phyloP scores from a whole-genome alignment of 2,329 filamentous ascomycete genomes.

The Cladosporium cucumerinum region DNA sequence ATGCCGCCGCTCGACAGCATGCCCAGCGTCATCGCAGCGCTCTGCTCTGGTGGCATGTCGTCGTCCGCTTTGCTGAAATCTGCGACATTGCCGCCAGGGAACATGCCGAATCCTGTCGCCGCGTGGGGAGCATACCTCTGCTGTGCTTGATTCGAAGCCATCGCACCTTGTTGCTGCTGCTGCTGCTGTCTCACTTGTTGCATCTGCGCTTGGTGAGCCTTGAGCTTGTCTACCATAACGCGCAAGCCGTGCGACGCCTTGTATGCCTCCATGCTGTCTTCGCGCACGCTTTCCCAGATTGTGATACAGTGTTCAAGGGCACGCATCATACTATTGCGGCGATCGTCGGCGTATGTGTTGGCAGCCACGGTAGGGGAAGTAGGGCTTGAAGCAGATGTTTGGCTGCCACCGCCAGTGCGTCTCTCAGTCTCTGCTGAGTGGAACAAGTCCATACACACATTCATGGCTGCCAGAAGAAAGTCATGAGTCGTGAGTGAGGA shows the following conservation, averaged over 20 bases:
- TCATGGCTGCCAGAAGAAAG: conserved; percentile 80
- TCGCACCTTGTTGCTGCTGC: conserved; percentile 12
- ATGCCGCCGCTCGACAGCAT: conserved; percentile 63
- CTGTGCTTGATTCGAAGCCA: background rate
- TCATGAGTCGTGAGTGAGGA: conserved; percentile 77
- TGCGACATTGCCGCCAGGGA: conserved; percentile 30
- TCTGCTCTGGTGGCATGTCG: conserved; percentile 58
- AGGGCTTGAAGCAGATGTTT: background rate
- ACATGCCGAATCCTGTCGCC: conserved; percentile 27
- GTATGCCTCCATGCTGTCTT: conserved; percentile 81
- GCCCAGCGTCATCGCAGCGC: conserved; percentile 67
- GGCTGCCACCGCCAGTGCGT: conserved; percentile 27
- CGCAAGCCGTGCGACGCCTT: conserved; percentile 80
- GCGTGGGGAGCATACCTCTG: conserved; percentile 5
- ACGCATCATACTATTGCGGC: conserved; percentile 69
- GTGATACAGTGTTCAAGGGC: conserved; percentile 68
- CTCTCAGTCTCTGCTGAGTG: conserved; percentile 54
- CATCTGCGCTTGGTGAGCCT: conserved; percentile 40
- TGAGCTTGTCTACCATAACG: conserved; percentile 79
- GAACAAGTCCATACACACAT: conserved; percentile 78
- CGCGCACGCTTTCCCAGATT: conserved; percentile 77
- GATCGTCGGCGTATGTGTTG: conserved; percentile 44
- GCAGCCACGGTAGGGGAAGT: conserved; percentile 25
- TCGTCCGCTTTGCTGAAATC: conserved; percentile 41
- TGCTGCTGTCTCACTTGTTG: conserved; percentile 20